Evolutionary conservation across 169 alveolate species (phyloP).

Genomic region (Eimeria nieschulzi): DNA sequence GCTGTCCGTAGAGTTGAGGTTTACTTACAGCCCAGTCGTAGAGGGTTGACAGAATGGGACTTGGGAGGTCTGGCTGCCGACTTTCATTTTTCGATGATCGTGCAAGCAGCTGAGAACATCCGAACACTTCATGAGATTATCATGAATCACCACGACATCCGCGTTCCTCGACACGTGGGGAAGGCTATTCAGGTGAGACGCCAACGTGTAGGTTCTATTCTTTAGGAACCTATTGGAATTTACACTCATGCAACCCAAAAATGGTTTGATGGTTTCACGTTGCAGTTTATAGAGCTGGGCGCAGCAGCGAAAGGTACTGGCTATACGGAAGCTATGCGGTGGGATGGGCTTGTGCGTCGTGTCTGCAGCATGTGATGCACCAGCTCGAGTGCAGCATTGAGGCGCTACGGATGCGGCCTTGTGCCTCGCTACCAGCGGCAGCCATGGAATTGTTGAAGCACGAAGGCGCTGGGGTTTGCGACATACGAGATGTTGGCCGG

Average conservation of each 20-base stretch:
- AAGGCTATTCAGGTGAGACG: not conserved
- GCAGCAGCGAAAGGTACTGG: not conserved
- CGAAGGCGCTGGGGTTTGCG: not conserved
- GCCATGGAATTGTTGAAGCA: conserved; percentile 26
- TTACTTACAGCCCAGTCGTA: conserved; percentile 45
- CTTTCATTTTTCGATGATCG: conserved; percentile 16
- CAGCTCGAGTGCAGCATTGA: conserved; percentile 42
- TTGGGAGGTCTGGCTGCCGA: conserved; percentile 29
- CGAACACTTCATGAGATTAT: not conserved
- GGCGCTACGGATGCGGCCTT: conserved; percentile 49
- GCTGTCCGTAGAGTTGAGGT: not conserved
- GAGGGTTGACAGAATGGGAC: conserved; percentile 47
- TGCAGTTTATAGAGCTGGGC: not conserved
- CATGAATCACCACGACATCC: not conserved
- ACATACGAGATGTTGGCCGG: not conserved
- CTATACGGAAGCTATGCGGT: not conserved
- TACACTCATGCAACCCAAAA: not conserved
- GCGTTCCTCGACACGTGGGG: conserved; percentile 14
- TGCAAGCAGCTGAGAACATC: conserved; percentile 20
- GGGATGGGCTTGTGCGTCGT: not conserved
- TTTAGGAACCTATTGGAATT: not conserved
- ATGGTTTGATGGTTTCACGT: not conserved
- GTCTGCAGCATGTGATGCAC: conserved; percentile 33
- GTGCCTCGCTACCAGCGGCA: conserved; percentile 47
- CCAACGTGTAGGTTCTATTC: not conserved